Percentiles rank a stretch among this genome's conserved stretches.
phyloP scores from a whole-genome alignment of 345 rosid species.

The Eucalyptus shirleyi region DNA sequence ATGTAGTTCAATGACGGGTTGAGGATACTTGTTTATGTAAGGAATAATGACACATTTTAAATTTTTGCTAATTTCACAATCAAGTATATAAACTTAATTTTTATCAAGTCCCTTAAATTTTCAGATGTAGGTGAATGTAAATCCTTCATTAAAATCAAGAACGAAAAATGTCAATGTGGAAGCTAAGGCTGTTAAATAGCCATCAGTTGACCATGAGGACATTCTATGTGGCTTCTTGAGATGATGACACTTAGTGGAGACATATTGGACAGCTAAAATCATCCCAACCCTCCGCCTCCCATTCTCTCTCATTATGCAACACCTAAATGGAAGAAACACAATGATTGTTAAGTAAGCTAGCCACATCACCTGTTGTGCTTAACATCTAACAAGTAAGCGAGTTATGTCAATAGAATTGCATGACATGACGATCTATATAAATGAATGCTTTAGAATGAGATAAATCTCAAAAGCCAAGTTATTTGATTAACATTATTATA shows the following conservation, averaged over 20 bases:
- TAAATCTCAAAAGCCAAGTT: no score
- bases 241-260: not conserved
- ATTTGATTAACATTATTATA: no score
- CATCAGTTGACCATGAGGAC: not conserved
- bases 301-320: not conserved
- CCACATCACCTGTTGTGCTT: no score
- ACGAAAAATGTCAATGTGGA: not conserved
- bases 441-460: no score
- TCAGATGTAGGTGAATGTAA: not conserved
- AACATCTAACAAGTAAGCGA: no score
- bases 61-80: not conserved
- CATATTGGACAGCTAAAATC: not conserved
- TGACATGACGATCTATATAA: no score
- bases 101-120: not conserved
- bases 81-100: not conserved
- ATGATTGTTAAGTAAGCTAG: no score
- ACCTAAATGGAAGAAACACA: not conserved
- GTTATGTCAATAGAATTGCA: no score
- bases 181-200: not conserved
- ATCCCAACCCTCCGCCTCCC: not conserved
- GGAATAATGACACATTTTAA: not conserved
- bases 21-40: not conserved
- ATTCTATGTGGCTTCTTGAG: not conserved
- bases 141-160: not conserved
- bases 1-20: not conserved